Evolutionary conservation across 345 rosid genomes (phyloP).

Genomic region (Bretschneidera sinensis): DNA sequence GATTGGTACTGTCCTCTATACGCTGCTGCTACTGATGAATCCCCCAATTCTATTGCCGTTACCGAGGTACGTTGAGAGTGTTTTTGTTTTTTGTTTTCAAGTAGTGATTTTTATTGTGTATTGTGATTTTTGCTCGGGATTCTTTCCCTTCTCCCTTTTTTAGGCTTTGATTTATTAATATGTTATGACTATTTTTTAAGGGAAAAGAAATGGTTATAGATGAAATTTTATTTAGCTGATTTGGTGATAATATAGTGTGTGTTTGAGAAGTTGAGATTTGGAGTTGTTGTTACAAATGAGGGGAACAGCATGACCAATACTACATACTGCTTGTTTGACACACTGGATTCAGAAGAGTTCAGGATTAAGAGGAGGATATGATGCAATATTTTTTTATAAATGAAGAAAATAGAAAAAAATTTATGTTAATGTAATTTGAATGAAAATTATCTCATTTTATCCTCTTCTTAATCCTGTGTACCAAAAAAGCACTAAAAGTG

Average conservation of each 20-base stretch:
- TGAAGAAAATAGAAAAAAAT: too few relatives aligned
- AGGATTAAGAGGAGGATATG: too few relatives aligned
- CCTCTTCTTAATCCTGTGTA: too few relatives aligned
- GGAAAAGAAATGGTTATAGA: background rate
- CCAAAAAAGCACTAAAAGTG: too few relatives aligned
- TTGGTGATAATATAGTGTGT: background rate
- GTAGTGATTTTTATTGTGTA: background rate
- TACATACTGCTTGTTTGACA: too few relatives aligned
- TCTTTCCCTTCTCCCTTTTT: too few relatives aligned
- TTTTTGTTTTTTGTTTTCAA: background rate
- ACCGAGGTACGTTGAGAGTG: slow-evolving; percentile 44
- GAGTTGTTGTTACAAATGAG: too few relatives aligned
- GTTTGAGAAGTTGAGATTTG: background rate
- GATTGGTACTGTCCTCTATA: slow-evolving; percentile 34
- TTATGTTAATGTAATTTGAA: too few relatives aligned
- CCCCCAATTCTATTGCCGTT: slow-evolving; percentile 38
- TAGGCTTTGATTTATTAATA: background rate
- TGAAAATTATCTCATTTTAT: too few relatives aligned
- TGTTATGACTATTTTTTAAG: background rate
- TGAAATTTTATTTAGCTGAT: background rate
- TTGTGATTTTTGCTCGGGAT: background rate
- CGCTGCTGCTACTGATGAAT: slow-evolving; percentile 18
- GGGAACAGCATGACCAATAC: too few relatives aligned
- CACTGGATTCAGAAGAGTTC: too few relatives aligned
- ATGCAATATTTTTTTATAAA: too few relatives aligned